A percentile compares a stretch with the other conserved stretches of the same genome.
Evolutionary conservation across 495 filamentous ascomycete genomes (phyloP).

Genomic region (Lophiostoma macrostomum): DNA sequence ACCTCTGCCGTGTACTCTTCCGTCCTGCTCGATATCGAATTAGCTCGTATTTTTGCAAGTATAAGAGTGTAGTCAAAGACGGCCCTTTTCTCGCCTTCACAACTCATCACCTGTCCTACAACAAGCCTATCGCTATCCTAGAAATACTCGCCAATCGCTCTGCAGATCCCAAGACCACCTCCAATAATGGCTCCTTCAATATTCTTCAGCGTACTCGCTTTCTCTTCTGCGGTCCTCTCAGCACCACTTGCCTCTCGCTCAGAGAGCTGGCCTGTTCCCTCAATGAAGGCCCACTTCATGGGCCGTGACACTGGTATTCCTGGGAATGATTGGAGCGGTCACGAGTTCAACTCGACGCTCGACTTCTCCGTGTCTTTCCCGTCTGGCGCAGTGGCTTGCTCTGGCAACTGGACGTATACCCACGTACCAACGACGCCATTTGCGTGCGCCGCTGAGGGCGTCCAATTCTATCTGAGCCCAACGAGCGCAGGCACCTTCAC

Average conservation of each 20-base stretch:
- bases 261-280: conserved; percentile 12
- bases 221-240: not conserved
- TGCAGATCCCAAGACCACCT: too few relatives aligned
- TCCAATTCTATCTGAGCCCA: not conserved
- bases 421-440: not conserved
- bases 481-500: too few relatives aligned
- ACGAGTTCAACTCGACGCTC: conserved; percentile 18
- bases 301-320: conserved; percentile 13
- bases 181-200: too few relatives aligned
- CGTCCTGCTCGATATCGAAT: too few relatives aligned
- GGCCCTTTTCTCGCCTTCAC: too few relatives aligned
- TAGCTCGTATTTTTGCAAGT: too few relatives aligned
- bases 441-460: not conserved
- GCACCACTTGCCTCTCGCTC: not conserved
- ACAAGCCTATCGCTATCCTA: too few relatives aligned
- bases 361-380: conserved; percentile 11
- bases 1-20: too few relatives aligned
- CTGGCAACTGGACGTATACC: not conserved
- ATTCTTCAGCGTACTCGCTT: too few relatives aligned
- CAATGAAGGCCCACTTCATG: conserved; percentile 14
- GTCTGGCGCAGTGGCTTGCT: not conserved
- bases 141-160: too few relatives aligned
- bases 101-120: too few relatives aligned
- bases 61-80: too few relatives aligned
- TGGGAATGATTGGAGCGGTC: not conserved